Evolutionary conservation across 208 protist species (phyloP).

Genomic region (Borovskyia barvae): DNA sequence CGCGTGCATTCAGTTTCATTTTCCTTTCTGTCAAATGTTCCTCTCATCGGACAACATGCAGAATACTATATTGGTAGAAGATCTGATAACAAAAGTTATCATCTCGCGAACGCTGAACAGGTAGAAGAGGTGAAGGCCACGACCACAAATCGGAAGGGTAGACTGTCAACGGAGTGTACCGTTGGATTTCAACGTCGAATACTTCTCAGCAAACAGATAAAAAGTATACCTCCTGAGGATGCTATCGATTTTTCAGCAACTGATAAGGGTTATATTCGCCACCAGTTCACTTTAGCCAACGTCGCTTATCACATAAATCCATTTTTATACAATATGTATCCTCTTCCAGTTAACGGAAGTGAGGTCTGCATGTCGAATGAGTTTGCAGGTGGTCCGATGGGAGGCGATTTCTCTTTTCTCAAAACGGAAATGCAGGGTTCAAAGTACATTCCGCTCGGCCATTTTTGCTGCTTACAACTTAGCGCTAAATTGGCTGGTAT

Average conservation of each 20-base stretch:
- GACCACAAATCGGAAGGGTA: conserved; percentile 46
- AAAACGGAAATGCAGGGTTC: conserved; percentile 69
- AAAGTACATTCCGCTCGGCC: conserved; percentile 68
- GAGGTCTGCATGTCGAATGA: conserved; percentile 55
- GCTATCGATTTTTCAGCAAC: conserved; percentile 51
- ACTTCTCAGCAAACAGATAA: conserved; percentile 51
- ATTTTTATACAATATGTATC: conserved; percentile 81
- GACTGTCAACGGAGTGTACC: conserved; percentile 52
- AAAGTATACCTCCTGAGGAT: conserved; percentile 27
- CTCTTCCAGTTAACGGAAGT: conserved; percentile 68
- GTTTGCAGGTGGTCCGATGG: conserved; percentile 52
- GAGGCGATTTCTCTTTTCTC: conserved; percentile 63
- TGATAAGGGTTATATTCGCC: conserved; percentile 71
- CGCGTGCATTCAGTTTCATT: conserved; percentile 69
- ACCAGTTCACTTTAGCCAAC: conserved; percentile 47
- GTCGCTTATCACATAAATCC: conserved; percentile 71
- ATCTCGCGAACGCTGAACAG: conserved; percentile 58
- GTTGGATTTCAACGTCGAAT: conserved; percentile 72
- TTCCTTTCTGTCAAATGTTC: conserved; percentile 77
- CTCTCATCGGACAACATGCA: conserved; percentile 65
- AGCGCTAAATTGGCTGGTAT: conserved; percentile 64
- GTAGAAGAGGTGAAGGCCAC: conserved; percentile 72
- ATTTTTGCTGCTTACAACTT: conserved; percentile 75
- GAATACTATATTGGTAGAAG: conserved; percentile 74
- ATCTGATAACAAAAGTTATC: conserved; percentile 65